Percentiles rank a stretch among this genome's conserved stretches.
These are phyloP conservation scores for Astrocystis sublimbata DNA, from an alignment of 495 filamentous ascomycete genomes.

Conservation along the genomic window DNA sequence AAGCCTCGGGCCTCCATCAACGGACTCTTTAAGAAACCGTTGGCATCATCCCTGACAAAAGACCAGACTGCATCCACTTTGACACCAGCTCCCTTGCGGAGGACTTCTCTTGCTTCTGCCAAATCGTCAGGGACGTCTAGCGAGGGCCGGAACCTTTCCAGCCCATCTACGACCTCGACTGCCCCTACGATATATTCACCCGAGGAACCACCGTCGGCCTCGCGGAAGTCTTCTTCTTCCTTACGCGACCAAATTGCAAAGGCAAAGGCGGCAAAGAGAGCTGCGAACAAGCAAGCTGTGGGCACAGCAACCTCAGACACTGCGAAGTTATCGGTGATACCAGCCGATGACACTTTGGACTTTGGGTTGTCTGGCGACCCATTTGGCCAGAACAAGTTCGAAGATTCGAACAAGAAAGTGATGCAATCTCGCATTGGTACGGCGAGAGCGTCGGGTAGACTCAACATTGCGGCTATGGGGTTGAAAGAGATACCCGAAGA, in stretches of 20 bases:
- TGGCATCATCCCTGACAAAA: slow-evolving; percentile 43
- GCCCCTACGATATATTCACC: slow-evolving; percentile 39
- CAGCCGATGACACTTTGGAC: slow-evolving; percentile 54
- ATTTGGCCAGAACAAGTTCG: slow-evolving; percentile 65
- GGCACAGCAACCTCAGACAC: slow-evolving; percentile 30
- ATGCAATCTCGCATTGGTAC: slow-evolving; percentile 73
- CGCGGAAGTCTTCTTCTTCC: slow-evolving; percentile 72
- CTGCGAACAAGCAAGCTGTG: slow-evolving; percentile 48
- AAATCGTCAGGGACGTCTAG: slow-evolving; percentile 52
- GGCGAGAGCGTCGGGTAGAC: slow-evolving; percentile 75
- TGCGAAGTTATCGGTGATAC: slow-evolving; percentile 47
- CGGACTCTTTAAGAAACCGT: slow-evolving; percentile 56
- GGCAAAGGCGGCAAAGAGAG: slow-evolving; percentile 81
- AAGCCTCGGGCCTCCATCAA: slow-evolving; percentile 58
- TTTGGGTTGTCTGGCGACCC: slow-evolving; percentile 61
- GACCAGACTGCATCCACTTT: slow-evolving; percentile 30
- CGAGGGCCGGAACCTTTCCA: slow-evolving; percentile 44
- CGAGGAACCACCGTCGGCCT: slow-evolving; percentile 33
- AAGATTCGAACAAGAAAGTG: slow-evolving; percentile 60
- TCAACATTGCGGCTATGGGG: slow-evolving; percentile 88
- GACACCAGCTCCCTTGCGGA: slow-evolving; percentile 31
- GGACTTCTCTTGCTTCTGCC: slow-evolving; percentile 42
- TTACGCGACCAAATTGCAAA: slow-evolving; percentile 90
- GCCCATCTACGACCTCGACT: slow-evolving; percentile 43
- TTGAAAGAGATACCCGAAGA: slow-evolving; percentile 78